Evolutionary conservation across 192 early-diverging fungal genomes (phyloP).

Genomic region (Lobosporangium transversale): DNA sequence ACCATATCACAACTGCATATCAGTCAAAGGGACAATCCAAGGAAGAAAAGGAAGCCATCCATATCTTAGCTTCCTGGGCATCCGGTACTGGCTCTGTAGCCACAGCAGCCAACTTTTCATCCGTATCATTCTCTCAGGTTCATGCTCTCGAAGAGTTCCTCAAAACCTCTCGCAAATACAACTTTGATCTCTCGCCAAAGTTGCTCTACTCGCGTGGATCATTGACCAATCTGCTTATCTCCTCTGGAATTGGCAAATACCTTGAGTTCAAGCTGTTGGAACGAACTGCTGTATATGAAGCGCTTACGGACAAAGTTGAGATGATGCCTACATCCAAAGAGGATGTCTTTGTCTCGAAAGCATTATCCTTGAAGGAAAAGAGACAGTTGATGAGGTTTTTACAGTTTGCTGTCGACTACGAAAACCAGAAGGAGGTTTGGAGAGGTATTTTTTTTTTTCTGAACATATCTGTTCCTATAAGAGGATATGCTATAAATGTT

Average conservation of each 20-base stretch:
- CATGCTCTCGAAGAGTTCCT: conserved; percentile 50
- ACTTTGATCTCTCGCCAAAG: conserved; percentile 77
- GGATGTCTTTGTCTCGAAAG: conserved; percentile 86
- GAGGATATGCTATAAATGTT: too few species aligned
- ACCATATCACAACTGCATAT: conserved; percentile 24
- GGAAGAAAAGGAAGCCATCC: conserved; percentile 40
- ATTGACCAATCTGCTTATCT: conserved; percentile 79
- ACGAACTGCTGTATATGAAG: conserved; percentile 65
- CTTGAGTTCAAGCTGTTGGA: conserved; percentile 90
- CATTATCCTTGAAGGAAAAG: conserved; percentile 84
- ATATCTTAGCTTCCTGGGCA: conserved; percentile 33
- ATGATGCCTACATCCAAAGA: conserved; percentile 89
- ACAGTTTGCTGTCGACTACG: conserved; percentile 67
- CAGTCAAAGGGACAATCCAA: conserved; percentile 8
- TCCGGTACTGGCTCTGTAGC: background rate
- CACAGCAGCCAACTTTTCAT: conserved; percentile 10
- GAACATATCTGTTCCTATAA: background rate
- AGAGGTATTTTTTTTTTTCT: conserved; percentile 39
- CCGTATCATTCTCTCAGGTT: conserved; percentile 31
- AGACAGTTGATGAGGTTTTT: conserved; percentile 92
- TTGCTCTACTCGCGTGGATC: conserved; percentile 73
- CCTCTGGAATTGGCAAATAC: conserved; percentile 82
- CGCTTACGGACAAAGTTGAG: conserved; percentile 46
- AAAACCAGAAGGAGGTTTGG: conserved; percentile 45
- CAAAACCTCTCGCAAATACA: conserved; percentile 66